These are phyloP conservation scores for Flaveria brownii DNA, from an alignment of 129 eudicot genomes.

Conservation along the genomic window DNA sequence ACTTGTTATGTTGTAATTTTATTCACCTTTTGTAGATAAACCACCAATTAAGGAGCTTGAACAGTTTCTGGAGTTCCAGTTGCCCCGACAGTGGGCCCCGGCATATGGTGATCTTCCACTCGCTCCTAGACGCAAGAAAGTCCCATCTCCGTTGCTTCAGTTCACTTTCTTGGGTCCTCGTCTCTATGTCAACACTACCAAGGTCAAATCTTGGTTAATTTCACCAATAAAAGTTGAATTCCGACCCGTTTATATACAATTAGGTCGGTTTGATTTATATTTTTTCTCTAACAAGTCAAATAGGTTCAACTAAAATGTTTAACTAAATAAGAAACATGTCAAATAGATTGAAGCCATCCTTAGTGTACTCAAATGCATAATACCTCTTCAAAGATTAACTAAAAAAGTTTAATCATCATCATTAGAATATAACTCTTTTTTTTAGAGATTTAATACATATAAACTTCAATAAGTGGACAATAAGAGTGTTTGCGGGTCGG, in stretches of 20 bases:
- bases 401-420: too few relatives aligned
- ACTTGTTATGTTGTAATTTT: background rate
- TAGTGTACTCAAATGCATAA: background rate
- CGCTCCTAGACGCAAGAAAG: conserved; percentile 72
- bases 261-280: background rate
- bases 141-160: conserved; percentile 78
- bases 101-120: conserved; percentile 91
- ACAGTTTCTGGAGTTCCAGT: conserved; percentile 87
- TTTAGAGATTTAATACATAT: too few relatives aligned
- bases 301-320: background rate
- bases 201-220: conserved; percentile 46
- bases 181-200: conserved; percentile 74
- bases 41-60: conserved; percentile 93
- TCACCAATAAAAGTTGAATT: background rate
- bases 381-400: too few relatives aligned
- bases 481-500: background rate
- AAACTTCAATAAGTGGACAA: background rate
- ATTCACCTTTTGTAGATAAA: conserved; percentile 57
- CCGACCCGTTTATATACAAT: background rate
- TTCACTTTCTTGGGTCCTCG: conserved; percentile 88
- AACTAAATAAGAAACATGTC: background rate
- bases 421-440: too few relatives aligned
- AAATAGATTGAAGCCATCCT: background rate
- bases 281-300: background rate
- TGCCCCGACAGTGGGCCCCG: conserved; percentile 99